Evolutionary conservation across 306 rosid genomes (phyloP), one percentile per base, ranked within the genome.

Genomic region (Sesbania bispinosa): DNA sequence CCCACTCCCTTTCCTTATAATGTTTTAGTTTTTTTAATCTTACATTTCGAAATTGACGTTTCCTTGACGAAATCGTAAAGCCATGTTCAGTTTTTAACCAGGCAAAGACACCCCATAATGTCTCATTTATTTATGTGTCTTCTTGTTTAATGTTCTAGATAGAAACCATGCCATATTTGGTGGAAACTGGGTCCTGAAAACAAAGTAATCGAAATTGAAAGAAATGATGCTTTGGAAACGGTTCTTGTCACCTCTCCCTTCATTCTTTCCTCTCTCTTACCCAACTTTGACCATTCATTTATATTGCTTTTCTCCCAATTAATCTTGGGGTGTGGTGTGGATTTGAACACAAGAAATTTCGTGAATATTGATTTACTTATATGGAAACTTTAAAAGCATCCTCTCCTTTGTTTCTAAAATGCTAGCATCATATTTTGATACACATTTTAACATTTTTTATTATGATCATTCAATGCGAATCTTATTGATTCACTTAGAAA

Each of bases 81-180:
- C n/a, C 82, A 80, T 71, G 65, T 76, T 63, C 55, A 52, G 29
- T 9, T 65, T 75, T 36, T 80, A 64, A 30, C 8, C 1, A 57
- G 29, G 61, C 41, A 50, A 41, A 65, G 59, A 35, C 78, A 53
- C 51, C 32, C 10, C 39, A 54, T 58, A 39, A 51, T 53, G 80
- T 60, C 48, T 26, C 70, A 51, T 54, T 64, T 38, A 71, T 42
- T 42, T 26, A 39, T 33, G 26, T 48, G 76, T 75, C 69, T 54
- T 41, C 6, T 55, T 77, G 42, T 63, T 69, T 72, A 57, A 43
- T 50, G 57, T 55, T 79, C 51, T 75, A 10, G 83, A 78, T 75
- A 46, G 86, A 82, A 82, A 82, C 69, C 75, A 77, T 73, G 83
- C 76, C 92, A 60, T 76, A 38, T 79, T 64, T 74, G 82, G 85